Evolutionary conservation across 768 basidiomycete species (phyloP).

Genomic region (Asterophora parasitica): DNA sequence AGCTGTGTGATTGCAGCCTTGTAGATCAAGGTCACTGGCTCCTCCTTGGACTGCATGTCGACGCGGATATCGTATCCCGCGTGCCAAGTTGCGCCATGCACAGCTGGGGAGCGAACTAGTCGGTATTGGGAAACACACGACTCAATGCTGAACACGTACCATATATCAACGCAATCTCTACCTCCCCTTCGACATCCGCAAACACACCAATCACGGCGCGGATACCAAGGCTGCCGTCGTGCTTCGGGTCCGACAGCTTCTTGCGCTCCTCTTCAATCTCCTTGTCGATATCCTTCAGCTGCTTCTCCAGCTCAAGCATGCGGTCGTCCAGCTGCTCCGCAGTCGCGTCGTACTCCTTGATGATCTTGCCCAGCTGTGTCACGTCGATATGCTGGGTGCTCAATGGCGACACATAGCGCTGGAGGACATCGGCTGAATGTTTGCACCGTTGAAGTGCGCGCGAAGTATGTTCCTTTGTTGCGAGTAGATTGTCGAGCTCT

Average conservation of each 20-base stretch:
- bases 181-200: slow-evolving; percentile 22
- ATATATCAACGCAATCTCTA: slow-evolving; percentile 28
- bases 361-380: slow-evolving; percentile 12
- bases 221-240: background rate
- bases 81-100: slow-evolving; percentile 26
- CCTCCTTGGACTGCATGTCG: slow-evolving; percentile 28
- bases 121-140: background rate
- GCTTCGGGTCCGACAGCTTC: background rate
- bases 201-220: slow-evolving; percentile 22
- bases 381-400: slow-evolving; percentile 21
- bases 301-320: slow-evolving; percentile 17
- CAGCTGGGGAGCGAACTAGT: slow-evolving; percentile 10
- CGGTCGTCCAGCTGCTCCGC: slow-evolving; percentile 23
- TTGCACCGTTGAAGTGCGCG: slow-evolving; percentile 22
- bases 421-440: slow-evolving; percentile 11
- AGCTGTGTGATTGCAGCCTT: slow-evolving; percentile 34
- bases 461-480: slow-evolving; percentile 12
- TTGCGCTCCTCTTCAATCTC: slow-evolving; percentile 19
- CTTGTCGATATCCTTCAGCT: slow-evolving; percentile 14
- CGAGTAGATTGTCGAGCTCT: slow-evolving; percentile 16
- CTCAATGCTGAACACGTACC: slow-evolving; percentile 16
- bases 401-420: slow-evolving; percentile 21
- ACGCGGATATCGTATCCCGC: slow-evolving; percentile 34
- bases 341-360: slow-evolving; percentile 20
- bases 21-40: slow-evolving; percentile 30